Conservation (phyloP, 495 filamentous ascomycete genomes). For the Penicillium salamii region DNA sequence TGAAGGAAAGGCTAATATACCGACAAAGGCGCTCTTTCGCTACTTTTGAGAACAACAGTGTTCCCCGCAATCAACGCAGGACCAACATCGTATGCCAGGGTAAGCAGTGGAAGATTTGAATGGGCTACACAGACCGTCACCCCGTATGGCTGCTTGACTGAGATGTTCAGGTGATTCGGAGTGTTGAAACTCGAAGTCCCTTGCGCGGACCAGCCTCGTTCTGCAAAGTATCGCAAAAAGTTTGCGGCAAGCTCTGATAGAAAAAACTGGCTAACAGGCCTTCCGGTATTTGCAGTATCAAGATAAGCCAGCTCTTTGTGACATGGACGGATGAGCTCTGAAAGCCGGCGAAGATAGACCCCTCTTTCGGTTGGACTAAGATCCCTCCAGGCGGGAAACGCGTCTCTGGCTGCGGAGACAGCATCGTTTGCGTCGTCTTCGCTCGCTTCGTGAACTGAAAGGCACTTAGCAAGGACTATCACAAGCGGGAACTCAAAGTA, state of each 20-base stretch:
- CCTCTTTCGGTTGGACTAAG: conserved; percentile 42
- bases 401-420: conserved; percentile 56
- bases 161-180: conserved; percentile 51
- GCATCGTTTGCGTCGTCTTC: conserved; percentile 54
- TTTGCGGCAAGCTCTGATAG: conserved; percentile 7
- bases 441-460: conserved; percentile 26
- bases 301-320: conserved; percentile 50
- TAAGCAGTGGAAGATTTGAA: conserved; percentile 30
- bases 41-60: conserved; percentile 54
- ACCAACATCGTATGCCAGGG: conserved; percentile 48
- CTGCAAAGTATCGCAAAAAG: not conserved
- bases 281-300: conserved; percentile 29
- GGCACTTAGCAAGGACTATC: not conserved
- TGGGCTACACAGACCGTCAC: conserved; percentile 35
- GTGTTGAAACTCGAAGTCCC: conserved; percentile 53
- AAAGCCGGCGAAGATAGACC: conserved; percentile 49
- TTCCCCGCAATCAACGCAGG: conserved; percentile 57
- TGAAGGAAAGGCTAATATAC: too few species aligned
- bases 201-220: not conserved
- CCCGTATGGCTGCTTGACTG: conserved; percentile 30
- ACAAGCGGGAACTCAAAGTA: too few species aligned
- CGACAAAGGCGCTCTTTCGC: conserved; percentile 55
- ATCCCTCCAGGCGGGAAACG: conserved; percentile 52
- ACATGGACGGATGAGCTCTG: conserved; percentile 44
- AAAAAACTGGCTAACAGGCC: conserved; percentile 26